Evolutionary conservation across 169 alveolate genomes (phyloP).

Genomic region (Plasmodium coatneyi): DNA sequence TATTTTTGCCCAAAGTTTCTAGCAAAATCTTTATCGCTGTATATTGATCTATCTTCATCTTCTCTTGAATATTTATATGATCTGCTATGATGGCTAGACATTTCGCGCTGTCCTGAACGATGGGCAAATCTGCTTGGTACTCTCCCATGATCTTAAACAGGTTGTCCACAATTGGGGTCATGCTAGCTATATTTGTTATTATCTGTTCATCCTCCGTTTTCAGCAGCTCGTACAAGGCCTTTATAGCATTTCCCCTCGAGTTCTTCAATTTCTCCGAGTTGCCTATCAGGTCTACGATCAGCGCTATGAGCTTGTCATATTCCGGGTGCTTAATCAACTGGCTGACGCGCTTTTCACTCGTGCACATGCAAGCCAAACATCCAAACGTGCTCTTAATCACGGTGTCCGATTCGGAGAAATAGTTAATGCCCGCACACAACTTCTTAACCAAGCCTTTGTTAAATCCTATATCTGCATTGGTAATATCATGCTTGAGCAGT

Average conservation of each 20-base stretch:
- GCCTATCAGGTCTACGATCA: conserved; percentile 67
- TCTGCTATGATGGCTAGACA: conserved; percentile 78
- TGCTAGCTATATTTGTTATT: conserved; percentile 75
- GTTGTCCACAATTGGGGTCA: conserved; percentile 76
- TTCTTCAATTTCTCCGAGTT: conserved; percentile 48
- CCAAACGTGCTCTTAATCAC: conserved; percentile 90
- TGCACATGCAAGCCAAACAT: conserved; percentile 91
- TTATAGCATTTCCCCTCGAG: conserved; percentile 78
- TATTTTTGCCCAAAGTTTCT: conserved; percentile 82
- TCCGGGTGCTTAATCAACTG: conserved; percentile 86
- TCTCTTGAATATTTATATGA: conserved; percentile 47
- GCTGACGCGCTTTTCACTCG: conserved; percentile 88
- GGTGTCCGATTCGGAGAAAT: conserved; percentile 85
- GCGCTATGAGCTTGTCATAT: conserved; percentile 79
- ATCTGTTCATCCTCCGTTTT: conserved; percentile 79
- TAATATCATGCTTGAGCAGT: conserved; percentile 87
- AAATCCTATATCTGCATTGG: conserved; percentile 88
- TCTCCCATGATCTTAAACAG: conserved; percentile 78
- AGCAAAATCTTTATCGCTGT: conserved; percentile 79
- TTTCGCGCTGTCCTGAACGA: conserved; percentile 77
- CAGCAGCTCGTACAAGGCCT: conserved; percentile 83
- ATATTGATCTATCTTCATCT: conserved; percentile 76
- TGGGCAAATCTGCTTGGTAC: conserved; percentile 76
- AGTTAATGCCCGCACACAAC: conserved; percentile 87
- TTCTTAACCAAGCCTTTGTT: conserved; percentile 85